Evolutionary conservation across 129 eudicot species (phyloP), one percentile per base, ranked within the genome.

Genomic region (Arctium lappa): DNA sequence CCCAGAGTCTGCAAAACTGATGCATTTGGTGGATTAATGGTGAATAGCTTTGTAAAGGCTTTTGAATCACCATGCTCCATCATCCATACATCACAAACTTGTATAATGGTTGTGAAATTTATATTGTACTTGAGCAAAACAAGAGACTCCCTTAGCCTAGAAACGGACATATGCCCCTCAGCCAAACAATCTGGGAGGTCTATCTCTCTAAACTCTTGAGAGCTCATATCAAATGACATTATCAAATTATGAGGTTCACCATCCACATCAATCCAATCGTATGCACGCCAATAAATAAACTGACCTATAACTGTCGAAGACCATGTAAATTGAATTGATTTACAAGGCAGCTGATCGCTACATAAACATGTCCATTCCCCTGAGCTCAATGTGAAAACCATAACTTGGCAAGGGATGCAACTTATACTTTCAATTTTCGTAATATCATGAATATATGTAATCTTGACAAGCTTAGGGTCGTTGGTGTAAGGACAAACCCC

Each of bases 61-160:
- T 32, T 69, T n/a, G 18, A 11, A 79, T 3, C 83, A 83, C 88
- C 91, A 85, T 86, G 82, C 72, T 84, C 82, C 91, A 86, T 86
- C 76, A 76, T 72, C 94, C 94, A 90, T 44, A 90, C 65, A 12
- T 29, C 5, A 69, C 77, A 88, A 34, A 16, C 39, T 38, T 3
- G 36, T 44, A 1, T 5, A 4, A 5, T n/a, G 29, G 38, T 6
- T 18, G 1, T 22, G 27, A 22, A 22, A 33, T 33, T 2, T 77
- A 1, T 4, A 34, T 10, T 15, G 63, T 81, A 37, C 10, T 80
- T 50, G 8, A 86, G 50, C 18, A 79, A n/a, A 8, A 3, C 69
- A 30, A 44, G 76, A 69, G 76, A 69, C 69, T 69, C 76, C 18
- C 18, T 29, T 79, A 75, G 10, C 80, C 84, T 81, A 84, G 86